Conservation (phyloP, 768 basidiomycete genomes). For the Leccinum variicolor region DNA sequence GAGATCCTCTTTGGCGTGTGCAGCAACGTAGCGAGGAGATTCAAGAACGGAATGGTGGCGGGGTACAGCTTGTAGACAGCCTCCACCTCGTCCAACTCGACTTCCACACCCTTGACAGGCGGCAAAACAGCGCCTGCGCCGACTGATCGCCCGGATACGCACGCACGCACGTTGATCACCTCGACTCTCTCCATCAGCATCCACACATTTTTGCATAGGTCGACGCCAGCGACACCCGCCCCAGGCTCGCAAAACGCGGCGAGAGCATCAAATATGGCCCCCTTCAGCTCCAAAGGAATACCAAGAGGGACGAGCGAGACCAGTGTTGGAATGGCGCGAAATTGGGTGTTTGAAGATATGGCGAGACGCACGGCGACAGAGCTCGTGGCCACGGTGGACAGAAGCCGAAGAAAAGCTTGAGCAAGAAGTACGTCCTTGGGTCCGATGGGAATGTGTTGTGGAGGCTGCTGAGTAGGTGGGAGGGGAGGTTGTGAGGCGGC, state of each 20-base stretch:
- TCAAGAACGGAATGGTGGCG: slow-evolving; percentile 84
- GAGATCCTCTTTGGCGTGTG: slow-evolving; percentile 77
- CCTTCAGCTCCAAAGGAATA: slow-evolving; percentile 89
- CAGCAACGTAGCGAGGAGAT: slow-evolving; percentile 76
- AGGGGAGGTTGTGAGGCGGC: slow-evolving; percentile 25
- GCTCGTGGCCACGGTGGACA: slow-evolving; percentile 69
- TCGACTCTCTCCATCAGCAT: slow-evolving; percentile 79
- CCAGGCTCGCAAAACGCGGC: slow-evolving; percentile 83
- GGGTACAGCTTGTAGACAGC: slow-evolving; percentile 76
- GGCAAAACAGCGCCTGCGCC: slow-evolving; percentile 38
- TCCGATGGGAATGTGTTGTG: slow-evolving; percentile 44
- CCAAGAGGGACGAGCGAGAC: slow-evolving; percentile 74
- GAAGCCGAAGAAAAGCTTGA: slow-evolving; percentile 75
- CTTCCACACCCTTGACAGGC: slow-evolving; percentile 74
- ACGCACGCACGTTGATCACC: slow-evolving; percentile 69
- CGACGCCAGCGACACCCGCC: slow-evolving; percentile 66
- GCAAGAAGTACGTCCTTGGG: slow-evolving; percentile 77
- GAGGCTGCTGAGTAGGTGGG: slow-evolving; percentile 37
- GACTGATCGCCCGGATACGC: slow-evolving; percentile 28
- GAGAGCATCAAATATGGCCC: slow-evolving; percentile 75
- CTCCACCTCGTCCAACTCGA: slow-evolving; percentile 88
- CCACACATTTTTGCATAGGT: slow-evolving; percentile 84
- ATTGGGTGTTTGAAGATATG: slow-evolving; percentile 70
- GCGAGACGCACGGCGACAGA: slow-evolving; percentile 79
- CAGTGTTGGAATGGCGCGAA: slow-evolving; percentile 78